Conservation (phyloP, 148 eudicot species). For the Arctostaphylos glauca region DNA sequence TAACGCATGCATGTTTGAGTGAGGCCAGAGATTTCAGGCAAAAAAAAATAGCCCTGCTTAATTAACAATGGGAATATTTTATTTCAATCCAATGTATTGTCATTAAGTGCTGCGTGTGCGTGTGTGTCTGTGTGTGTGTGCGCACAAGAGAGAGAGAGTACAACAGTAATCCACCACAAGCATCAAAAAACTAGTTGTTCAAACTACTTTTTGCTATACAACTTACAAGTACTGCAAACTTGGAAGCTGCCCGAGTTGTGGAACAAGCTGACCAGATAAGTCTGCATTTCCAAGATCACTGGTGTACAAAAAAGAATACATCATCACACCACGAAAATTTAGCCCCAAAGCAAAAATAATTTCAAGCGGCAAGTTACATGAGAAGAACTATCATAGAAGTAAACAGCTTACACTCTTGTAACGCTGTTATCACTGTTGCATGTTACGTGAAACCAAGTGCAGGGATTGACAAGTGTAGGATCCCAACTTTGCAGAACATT, state of each 20-base stretch:
- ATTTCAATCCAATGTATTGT: not conserved
- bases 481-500: slow-evolving; percentile 84
- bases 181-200: not conserved
- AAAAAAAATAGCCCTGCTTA: not conserved
- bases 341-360: not conserved
- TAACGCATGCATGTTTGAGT: not conserved
- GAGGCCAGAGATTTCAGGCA: not conserved
- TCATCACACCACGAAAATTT: not conserved
- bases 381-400: slow-evolving; percentile 10
- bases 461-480: slow-evolving; percentile 77
- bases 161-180: not conserved
- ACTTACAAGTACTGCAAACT: slow-evolving; percentile 86
- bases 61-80: not conserved
- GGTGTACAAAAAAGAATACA: slow-evolving; percentile 14
- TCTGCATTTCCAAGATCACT: slow-evolving; percentile 89
- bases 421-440: slow-evolving; percentile 77
- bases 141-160: not conserved
- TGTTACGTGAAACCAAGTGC: slow-evolving; percentile 88
- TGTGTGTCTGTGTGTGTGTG: not conserved
- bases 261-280: slow-evolving; percentile 73
- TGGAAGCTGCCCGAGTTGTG: slow-evolving; percentile 71
- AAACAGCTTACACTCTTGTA: slow-evolving; percentile 67
- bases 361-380: not conserved
- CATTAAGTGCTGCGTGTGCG: not conserved
- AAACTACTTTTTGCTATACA: not conserved